Evolutionary conservation across 306 rosid species (phyloP).

Genomic region (Cyclanthera cordifolia): DNA sequence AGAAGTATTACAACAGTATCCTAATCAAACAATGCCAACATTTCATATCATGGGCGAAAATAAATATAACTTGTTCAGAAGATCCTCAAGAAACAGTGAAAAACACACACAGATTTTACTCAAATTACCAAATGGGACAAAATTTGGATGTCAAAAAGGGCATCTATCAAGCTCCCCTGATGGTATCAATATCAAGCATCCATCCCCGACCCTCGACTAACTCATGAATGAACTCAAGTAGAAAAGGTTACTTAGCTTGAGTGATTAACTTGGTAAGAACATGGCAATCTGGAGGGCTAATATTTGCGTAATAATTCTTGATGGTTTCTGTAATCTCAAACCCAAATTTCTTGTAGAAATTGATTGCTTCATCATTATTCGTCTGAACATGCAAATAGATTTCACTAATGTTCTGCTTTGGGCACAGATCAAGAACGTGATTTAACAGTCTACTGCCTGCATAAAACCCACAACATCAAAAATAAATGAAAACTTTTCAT

Average conservation of each 20-base stretch:
- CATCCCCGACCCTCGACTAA: neutral
- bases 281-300: slow-evolving; percentile 88
- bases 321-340: slow-evolving; percentile 96
- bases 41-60: neutral
- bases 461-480: slow-evolving; percentile 27
- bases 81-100: neutral
- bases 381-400: slow-evolving; percentile 85
- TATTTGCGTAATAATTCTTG: slow-evolving; percentile 81
- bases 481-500: neutral
- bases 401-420: slow-evolving; percentile 64
- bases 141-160: slow-evolving; percentile 1
- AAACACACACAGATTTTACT: neutral
- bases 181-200: slow-evolving; percentile 1
- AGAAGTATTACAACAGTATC: neutral
- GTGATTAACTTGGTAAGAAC: slow-evolving; percentile 50
- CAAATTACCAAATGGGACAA: slow-evolving; percentile 6
- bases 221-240: slow-evolving; percentile 18
- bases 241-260: slow-evolving; percentile 40
- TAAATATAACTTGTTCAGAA: neutral
- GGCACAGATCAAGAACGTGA: slow-evolving; percentile 69
- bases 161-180: neutral
- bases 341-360: slow-evolving; percentile 86
- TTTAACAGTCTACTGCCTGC: slow-evolving; percentile 80
- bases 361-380: slow-evolving; percentile 83
- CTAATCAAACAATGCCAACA: neutral